Percentiles rank a stretch among this genome's conserved stretches.
Conservation (phyloP, 1,284 basidiomycete species). For the Earliella scabrosa region DNA sequence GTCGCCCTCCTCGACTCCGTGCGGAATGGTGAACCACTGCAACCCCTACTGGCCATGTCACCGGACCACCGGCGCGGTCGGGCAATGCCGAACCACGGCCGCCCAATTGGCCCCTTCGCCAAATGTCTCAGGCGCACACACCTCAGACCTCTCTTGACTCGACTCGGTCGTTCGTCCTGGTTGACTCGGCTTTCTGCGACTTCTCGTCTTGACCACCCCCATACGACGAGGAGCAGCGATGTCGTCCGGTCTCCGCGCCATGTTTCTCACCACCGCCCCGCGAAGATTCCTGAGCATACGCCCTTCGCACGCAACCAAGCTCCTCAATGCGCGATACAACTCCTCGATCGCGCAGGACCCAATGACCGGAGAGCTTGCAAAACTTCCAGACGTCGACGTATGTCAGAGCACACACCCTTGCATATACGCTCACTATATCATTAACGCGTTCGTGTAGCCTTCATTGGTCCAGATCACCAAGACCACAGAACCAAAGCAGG, state of each 20-base stretch:
- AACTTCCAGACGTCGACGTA: conserved; percentile 36
- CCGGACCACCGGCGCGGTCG: not conserved
- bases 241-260: conserved; percentile 15
- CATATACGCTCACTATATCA: not conserved
- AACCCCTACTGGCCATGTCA: no score
- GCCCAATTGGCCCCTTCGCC: not conserved
- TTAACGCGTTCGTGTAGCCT: conserved; percentile 38
- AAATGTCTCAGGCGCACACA: no score
- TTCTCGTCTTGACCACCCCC: not conserved
- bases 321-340: conserved; percentile 23
- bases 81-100: not conserved
- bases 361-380: conserved; percentile 30
- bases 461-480: conserved; percentile 52
- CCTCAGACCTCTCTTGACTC: no score
- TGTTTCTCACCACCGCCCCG: conserved; percentile 9
- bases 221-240: conserved; percentile 4
- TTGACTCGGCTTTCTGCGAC: not conserved
- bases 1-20: no score
- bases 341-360: conserved; percentile 28
- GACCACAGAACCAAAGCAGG: conserved; percentile 52
- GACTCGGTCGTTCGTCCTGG: conserved; percentile 6
- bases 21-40: no score
- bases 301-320: conserved; percentile 9
- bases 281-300: conserved; percentile 1
- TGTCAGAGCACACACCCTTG: not conserved